Evolutionary conservation across 371 early-diverging fungal species (phyloP).

Genomic region (Rhizomucor miehei): DNA sequence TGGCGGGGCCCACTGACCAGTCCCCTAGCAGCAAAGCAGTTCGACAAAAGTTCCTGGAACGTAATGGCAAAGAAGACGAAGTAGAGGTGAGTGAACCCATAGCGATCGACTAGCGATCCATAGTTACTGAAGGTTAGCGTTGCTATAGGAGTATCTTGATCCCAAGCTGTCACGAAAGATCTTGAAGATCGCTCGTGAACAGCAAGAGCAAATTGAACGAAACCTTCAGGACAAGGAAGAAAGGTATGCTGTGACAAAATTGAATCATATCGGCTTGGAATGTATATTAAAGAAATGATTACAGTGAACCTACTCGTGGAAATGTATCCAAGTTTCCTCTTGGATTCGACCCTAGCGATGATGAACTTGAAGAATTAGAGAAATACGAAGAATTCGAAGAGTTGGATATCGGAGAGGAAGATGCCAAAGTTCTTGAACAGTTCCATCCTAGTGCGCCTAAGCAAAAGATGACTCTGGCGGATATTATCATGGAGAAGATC

Average conservation of each 20-base stretch:
- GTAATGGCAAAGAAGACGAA: conserved; percentile 53
- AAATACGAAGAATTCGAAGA: conserved; percentile 55
- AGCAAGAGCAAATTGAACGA: conserved; percentile 85
- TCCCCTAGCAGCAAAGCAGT: conserved; percentile 38
- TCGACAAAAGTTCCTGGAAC: conserved; percentile 65
- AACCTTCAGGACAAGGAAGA: conserved; percentile 27
- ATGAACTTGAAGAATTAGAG: conserved; percentile 56
- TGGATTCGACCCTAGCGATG: conserved; percentile 47
- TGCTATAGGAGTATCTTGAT: conserved; percentile 72
- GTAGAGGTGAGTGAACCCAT: conserved; percentile 20
- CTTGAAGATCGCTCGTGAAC: conserved; percentile 82
- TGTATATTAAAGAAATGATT: not conserved
- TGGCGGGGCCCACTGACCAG: conserved; percentile 57
- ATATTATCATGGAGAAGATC: conserved; percentile 94
- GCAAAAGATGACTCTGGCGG: conserved; percentile 85
- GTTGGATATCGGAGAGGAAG: conserved; percentile 71
- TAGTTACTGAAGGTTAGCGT: not conserved
- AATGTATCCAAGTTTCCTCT: conserved; percentile 23
- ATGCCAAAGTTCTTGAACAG: conserved; percentile 78
- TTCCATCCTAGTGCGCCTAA: conserved; percentile 84
- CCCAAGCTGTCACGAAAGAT: conserved; percentile 88
- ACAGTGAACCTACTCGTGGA: conserved; percentile 5
- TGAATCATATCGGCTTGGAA: not conserved
- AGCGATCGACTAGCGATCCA: not conserved
- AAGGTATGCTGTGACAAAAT: conserved; percentile 14